phyloP scores from a whole-genome alignment of 257 asterid genomes.

The Nicotiana paniculata region DNA sequence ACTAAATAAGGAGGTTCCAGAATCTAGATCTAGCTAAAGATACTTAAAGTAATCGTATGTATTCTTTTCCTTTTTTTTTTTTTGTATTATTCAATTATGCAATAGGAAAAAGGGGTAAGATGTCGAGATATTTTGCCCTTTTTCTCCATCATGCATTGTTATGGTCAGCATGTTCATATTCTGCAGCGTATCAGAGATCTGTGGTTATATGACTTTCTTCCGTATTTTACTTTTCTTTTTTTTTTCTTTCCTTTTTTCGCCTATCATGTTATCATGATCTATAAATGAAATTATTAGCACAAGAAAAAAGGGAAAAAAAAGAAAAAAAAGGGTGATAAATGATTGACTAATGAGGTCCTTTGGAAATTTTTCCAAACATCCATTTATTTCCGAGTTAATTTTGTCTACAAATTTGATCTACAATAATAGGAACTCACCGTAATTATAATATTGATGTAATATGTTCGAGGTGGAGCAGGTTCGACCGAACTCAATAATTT shows the following conservation, averaged over 20 bases:
- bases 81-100: neutral
- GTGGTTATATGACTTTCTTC: neutral
- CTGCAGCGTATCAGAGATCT: neutral
- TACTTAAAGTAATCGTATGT: neutral
- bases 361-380: neutral
- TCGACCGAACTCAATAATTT: no score
- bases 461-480: no score
- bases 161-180: slow-evolving; percentile 3
- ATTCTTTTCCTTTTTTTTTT: neutral
- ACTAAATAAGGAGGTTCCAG: neutral
- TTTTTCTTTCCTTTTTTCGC: neutral
- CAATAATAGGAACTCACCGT: neutral
- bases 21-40: neutral
- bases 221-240: neutral
- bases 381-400: no score
- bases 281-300: neutral
- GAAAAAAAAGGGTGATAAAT: no score
- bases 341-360: neutral
- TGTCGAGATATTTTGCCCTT: neutral
- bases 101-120: neutral
- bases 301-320: neutral
- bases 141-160: neutral
- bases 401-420: no score
- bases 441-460: no score
- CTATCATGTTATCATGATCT: neutral